Evolutionary conservation across 2,329 filamentous ascomycete species (phyloP).

Genomic region (Rhinocladiella similis): DNA sequence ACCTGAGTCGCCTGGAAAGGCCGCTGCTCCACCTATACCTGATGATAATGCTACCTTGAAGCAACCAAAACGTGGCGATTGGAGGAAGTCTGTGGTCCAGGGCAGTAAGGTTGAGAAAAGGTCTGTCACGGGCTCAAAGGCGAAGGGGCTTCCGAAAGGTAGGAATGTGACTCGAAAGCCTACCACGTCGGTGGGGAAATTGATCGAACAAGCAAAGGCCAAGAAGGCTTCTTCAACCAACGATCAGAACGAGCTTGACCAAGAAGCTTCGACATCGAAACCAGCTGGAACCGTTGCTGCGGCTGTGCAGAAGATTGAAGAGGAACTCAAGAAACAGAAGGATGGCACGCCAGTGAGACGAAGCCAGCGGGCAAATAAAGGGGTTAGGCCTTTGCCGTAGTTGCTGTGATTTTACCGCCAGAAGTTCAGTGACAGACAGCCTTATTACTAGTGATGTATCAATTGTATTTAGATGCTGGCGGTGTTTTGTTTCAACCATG

Average conservation of each 20-base stretch:
- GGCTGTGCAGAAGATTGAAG: slow-evolving; percentile 13
- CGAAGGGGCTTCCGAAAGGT: slow-evolving; percentile 12
- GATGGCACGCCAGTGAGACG: slow-evolving; percentile 21
- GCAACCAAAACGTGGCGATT: slow-evolving; percentile 19
- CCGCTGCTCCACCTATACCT: slow-evolving; percentile 14
- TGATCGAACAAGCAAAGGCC: slow-evolving; percentile 17
- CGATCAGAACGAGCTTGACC: neutral
- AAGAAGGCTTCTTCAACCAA: slow-evolving; percentile 4
- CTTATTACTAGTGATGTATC: neutral
- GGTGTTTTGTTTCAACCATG: too few species aligned
- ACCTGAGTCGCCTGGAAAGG: slow-evolving; percentile 1
- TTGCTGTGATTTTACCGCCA: neutral
- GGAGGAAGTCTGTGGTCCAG: slow-evolving; percentile 19
- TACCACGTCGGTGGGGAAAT: slow-evolving; percentile 10
- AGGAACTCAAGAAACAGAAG: slow-evolving; percentile 18
- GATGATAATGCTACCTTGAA: slow-evolving; percentile 5
- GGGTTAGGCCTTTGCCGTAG: slow-evolving; percentile 8
- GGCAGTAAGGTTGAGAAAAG: slow-evolving; percentile 21
- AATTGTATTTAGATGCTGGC: too few species aligned
- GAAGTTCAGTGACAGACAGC: neutral
- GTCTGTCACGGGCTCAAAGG: slow-evolving; percentile 14
- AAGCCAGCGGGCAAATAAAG: slow-evolving; percentile 20
- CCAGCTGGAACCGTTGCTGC: slow-evolving; percentile 9
- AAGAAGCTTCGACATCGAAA: neutral
- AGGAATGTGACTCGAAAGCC: slow-evolving; percentile 21